Conservation (phyloP, 352 stramenopile species). For the Phytophthora ramorum region DNA sequence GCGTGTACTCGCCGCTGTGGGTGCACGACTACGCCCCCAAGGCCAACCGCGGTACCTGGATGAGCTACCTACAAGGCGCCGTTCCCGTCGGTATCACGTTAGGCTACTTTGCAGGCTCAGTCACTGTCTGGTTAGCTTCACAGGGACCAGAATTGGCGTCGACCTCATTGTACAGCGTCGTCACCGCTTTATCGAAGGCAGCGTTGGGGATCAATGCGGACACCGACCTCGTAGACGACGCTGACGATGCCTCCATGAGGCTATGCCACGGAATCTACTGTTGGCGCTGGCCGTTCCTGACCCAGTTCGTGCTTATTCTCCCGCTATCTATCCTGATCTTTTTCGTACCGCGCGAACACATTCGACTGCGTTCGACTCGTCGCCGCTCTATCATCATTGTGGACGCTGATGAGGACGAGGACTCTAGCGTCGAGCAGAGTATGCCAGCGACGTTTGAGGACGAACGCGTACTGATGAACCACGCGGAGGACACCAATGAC, state of each 20-base stretch:
- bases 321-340: slow-evolving; percentile 83
- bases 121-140: slow-evolving; percentile 67
- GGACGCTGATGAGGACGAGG: slow-evolving; percentile 50
- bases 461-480: slow-evolving; percentile 38
- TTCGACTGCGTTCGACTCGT: slow-evolving; percentile 58
- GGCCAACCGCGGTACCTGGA: slow-evolving; percentile 74
- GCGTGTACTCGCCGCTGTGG: slow-evolving; percentile 88
- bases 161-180: slow-evolving; percentile 18
- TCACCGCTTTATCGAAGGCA: slow-evolving; percentile 25
- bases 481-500: slow-evolving; percentile 4
- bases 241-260: slow-evolving; percentile 37
- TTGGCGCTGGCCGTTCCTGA: slow-evolving; percentile 88
- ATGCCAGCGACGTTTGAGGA: slow-evolving; percentile 35
- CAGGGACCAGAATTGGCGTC: slow-evolving; percentile 13
- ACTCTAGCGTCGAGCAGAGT: slow-evolving; percentile 38
- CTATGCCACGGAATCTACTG: slow-evolving; percentile 83
- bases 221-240: slow-evolving; percentile 45
- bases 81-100: slow-evolving; percentile 81
- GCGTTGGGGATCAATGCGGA: slow-evolving; percentile 22
- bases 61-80: slow-evolving; percentile 86
- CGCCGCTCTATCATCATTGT: slow-evolving; percentile 77
- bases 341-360: slow-evolving; percentile 78
- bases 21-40: slow-evolving; percentile 87
- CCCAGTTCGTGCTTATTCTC: slow-evolving; percentile 76
- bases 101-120: slow-evolving; percentile 78